Evolutionary conservation across 2,329 filamentous ascomycete genomes (phyloP).

Genomic region (Epichloe gansuensis): DNA sequence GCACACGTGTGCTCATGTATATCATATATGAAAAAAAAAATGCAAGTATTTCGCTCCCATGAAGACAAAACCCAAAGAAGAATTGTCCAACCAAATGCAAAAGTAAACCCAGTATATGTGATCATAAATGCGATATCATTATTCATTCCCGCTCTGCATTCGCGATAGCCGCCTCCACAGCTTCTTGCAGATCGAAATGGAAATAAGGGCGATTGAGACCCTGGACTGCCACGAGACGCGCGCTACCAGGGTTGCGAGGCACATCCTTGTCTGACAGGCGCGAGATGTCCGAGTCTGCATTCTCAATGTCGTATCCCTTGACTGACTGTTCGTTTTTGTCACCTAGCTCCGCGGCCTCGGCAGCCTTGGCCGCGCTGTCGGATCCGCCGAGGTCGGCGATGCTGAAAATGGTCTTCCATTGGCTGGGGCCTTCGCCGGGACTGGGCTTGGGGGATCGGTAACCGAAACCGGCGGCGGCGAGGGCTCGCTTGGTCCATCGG

Average conservation of each 20-base stretch:
- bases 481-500: slow-evolving; percentile 43
- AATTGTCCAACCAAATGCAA: not conserved
- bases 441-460: slow-evolving; percentile 20
- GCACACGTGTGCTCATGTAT: not conserved
- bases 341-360: slow-evolving; percentile 39
- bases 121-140: not conserved
- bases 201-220: slow-evolving; percentile 39
- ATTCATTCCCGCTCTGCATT: slow-evolving; percentile 18
- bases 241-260: slow-evolving; percentile 15
- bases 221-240: slow-evolving; percentile 25
- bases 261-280: slow-evolving; percentile 16
- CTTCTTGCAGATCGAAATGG: slow-evolving; percentile 37
- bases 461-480: slow-evolving; percentile 41
- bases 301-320: slow-evolving; percentile 17
- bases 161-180: slow-evolving; percentile 30
- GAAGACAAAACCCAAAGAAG: not conserved
- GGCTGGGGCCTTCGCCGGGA: slow-evolving; percentile 12
- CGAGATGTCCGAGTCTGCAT: slow-evolving; percentile 12
- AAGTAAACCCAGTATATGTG: not conserved
- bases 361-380: slow-evolving; percentile 40
- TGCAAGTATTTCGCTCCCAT: not conserved
- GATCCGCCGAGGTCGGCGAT: slow-evolving; percentile 74
- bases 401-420: slow-evolving; percentile 71
- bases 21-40: too few species aligned
- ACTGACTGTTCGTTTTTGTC: slow-evolving; percentile 32